Conservation (phyloP, 2,329 filamentous ascomycete species). For the Trichoderma atrobrunneum region DNA sequence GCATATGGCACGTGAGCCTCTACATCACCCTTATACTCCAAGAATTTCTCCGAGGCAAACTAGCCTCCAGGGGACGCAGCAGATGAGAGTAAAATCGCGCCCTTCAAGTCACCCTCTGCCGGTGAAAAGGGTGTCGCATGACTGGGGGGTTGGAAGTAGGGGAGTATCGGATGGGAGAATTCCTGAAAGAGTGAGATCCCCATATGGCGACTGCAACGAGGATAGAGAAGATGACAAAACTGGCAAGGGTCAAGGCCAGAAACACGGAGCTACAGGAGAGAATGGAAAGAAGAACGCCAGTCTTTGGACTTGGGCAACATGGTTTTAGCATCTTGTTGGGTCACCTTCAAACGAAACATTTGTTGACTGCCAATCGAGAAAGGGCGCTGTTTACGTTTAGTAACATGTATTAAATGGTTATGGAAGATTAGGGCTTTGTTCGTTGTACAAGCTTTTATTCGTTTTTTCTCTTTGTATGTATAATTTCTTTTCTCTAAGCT, state of each 20-base stretch:
- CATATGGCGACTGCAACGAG: neutral
- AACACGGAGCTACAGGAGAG: neutral
- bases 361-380: neutral
- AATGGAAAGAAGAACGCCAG: constrained; percentile 28
- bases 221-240: neutral
- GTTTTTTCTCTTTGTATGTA: constrained; percentile 19
- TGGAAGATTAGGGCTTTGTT: neutral
- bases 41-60: neutral
- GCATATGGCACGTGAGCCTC: neutral
- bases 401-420: neutral
- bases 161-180: neutral
- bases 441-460: constrained; percentile 21
- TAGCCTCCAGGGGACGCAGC: neutral
- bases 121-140: neutral
- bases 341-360: too few relatives aligned
- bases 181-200: neutral
- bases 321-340: neutral
- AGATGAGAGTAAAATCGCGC: neutral
- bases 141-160: neutral
- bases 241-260: neutral
- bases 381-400: too few relatives aligned
- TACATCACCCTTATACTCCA: neutral
- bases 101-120: neutral
- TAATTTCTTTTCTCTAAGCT: constrained; percentile 5
- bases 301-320: constrained; percentile 28